Percentiles rank a stretch among this genome's conserved stretches.
phyloP scores from a whole-genome alignment of 345 rosid species.

The Garcia nutans region DNA sequence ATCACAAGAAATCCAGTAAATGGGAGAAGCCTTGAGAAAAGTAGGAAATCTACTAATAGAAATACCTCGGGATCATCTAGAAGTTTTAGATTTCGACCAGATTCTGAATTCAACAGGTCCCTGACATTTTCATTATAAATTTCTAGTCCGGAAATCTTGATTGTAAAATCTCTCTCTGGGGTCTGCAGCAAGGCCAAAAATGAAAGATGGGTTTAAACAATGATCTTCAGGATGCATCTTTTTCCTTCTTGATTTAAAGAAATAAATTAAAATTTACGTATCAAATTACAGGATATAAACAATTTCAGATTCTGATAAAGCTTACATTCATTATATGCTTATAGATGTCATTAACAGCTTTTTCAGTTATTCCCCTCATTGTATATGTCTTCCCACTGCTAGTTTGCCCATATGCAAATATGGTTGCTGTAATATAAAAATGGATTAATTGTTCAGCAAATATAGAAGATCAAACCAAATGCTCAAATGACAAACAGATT shows the following conservation, averaged over 20 bases:
- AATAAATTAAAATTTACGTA: not conserved
- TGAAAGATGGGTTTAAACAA: constrained; percentile 5
- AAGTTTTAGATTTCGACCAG: constrained; percentile 91
- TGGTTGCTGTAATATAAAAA: constrained; percentile 62
- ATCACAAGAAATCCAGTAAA: constrained; percentile 16
- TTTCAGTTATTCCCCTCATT: constrained; percentile 98
- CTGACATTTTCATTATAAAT: constrained; percentile 94
- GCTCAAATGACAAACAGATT: constrained; percentile 1
- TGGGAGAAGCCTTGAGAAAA: constrained; percentile 1
- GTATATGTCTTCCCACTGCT: constrained; percentile 98
- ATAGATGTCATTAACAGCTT: constrained; percentile 94
- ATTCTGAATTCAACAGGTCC: constrained; percentile 88
- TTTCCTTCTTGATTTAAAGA: not conserved
- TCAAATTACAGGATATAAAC: not conserved
- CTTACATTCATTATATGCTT: constrained; percentile 79
- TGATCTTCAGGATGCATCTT: not conserved
- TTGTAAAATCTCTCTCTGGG: constrained; percentile 91
- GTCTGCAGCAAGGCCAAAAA: constrained; percentile 52
- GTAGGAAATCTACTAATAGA: constrained; percentile 2
- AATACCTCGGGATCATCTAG: constrained; percentile 98
- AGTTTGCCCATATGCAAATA: constrained; percentile 98
- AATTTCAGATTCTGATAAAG: constrained; percentile 4
- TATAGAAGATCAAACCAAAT: constrained; percentile 1
- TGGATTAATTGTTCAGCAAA: not conserved
- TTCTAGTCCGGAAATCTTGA: constrained; percentile 93